A percentile compares a stretch with the other conserved stretches of the same genome.
phyloP scores from a whole-genome alignment of 805 yeast species.

The Candida saitoana region DNA sequence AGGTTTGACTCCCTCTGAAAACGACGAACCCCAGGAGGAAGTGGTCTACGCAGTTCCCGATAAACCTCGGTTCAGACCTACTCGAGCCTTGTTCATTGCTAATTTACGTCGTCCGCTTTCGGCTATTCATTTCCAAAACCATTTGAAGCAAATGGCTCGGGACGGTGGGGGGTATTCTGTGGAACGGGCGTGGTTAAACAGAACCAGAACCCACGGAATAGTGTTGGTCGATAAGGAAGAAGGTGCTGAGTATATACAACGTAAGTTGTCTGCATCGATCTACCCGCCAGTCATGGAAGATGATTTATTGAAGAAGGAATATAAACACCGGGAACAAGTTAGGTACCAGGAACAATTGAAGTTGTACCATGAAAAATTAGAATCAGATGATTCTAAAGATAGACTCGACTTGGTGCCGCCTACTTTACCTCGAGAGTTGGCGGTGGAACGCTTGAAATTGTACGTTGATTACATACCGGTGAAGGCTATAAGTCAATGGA shows the following conservation, averaged over 20 bases:
- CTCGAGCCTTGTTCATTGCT: constrained; percentile 44
- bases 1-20: constrained; percentile 13
- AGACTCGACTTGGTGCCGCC: constrained; percentile 12
- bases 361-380: too few relatives aligned
- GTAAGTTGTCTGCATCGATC: constrained; percentile 28
- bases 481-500: constrained; percentile 43
- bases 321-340: constrained; percentile 10
- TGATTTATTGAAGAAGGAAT: constrained; percentile 12
- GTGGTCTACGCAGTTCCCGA: constrained; percentile 33
- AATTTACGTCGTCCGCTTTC: constrained; percentile 38
- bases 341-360: too few relatives aligned
- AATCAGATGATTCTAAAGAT: too few relatives aligned
- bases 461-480: constrained; percentile 45
- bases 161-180: constrained; percentile 16
- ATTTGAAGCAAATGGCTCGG: constrained; percentile 27
- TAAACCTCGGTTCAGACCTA: constrained; percentile 30
- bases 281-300: constrained; percentile 31
- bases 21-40: constrained; percentile 18
- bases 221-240: constrained; percentile 36
- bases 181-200: constrained; percentile 45
- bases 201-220: constrained; percentile 39
- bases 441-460: constrained; percentile 20
- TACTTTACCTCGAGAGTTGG: constrained; percentile 14
- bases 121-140: constrained; percentile 33
- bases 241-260: constrained; percentile 36